Base-by-base conservation (phyloP, 1,284 basidiomycete species). In the Inonotus hispidus region DNA sequence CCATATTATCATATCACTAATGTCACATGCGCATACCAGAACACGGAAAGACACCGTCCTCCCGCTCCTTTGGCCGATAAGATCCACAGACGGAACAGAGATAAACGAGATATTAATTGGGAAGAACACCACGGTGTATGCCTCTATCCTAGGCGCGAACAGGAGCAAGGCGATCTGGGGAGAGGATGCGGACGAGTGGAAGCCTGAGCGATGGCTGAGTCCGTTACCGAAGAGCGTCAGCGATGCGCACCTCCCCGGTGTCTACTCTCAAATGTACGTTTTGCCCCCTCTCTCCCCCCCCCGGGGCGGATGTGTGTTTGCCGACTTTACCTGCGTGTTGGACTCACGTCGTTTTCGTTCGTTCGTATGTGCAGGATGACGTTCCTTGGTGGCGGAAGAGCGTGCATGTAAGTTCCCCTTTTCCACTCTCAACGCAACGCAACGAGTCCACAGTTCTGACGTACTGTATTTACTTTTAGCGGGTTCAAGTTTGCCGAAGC, bases 191-290 rank as follows among this genome's bases (percentile, higher is more conserved):
- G 53, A 59, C 1, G 63, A 66, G 27, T 69, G 66, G 66, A 61
- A 60, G 39, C 68, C 68, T 1, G 67, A 68, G 59, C 59, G 68
- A 10, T 69, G 68, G 68, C 49, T 68, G 16, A 43, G 54, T 25
- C 35, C 59, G 23, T 49, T 62, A n/a, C 62, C 61, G 14, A 19
- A 38, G 46, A 62, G 45, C 13, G 63, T 58, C 13, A 38, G 50
- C 1, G 61, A 50, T 23, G 64, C 61, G 2, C 62, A 55, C n/a
- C 47, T 67, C 1, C 67, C 68, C 4, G 68, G 68, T 7, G 59
- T 69, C 8, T 69, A 68, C 46, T 59, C 67, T 7, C 58, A 59
- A 21, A 66, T 64, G 68, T 69, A 54, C 47, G 68, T 37, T 25
- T 49, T n/a, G n/a, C n/a, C n/a, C n/a, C n/a, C n/a, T n/a, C n/a